phyloP scores from a whole-genome alignment of 768 basidiomycete genomes.

The Galerina sulciceps region DNA sequence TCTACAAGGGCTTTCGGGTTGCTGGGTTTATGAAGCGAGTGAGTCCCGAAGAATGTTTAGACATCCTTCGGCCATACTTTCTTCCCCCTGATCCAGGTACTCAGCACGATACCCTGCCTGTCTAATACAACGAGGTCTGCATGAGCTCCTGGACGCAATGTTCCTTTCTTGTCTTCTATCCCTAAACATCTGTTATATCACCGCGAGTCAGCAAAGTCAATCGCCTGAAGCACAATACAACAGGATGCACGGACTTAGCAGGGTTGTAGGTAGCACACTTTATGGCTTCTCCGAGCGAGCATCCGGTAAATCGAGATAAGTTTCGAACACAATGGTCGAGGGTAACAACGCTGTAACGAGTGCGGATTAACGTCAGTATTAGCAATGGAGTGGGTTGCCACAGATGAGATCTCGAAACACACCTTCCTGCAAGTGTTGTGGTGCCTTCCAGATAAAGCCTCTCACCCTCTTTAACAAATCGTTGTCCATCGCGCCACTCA shows the following conservation, averaged over 20 bases:
- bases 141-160: slow-evolving; percentile 79
- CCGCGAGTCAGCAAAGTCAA: not conserved
- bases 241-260: slow-evolving; percentile 57
- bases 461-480: slow-evolving; percentile 81
- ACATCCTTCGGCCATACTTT: slow-evolving; percentile 61
- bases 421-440: slow-evolving; percentile 89
- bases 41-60: not conserved
- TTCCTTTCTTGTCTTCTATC: slow-evolving; percentile 81
- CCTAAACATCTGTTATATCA: slow-evolving; percentile 62
- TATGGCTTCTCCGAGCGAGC: slow-evolving; percentile 82
- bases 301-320: slow-evolving; percentile 82
- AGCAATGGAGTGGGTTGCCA: not conserved
- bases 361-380: not conserved
- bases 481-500: slow-evolving; percentile 85
- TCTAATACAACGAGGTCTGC: slow-evolving; percentile 85
- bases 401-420: slow-evolving; percentile 15
- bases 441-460: slow-evolving; percentile 85
- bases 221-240: not conserved
- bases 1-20: no score
- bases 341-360: slow-evolving; percentile 65
- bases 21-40: no score
- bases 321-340: slow-evolving; percentile 87
- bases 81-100: slow-evolving; percentile 79
- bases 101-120: slow-evolving; percentile 63
- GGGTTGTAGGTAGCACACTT: slow-evolving; percentile 87